Conservation (phyloP, 2,329 filamentous ascomycete genomes). For the Phaeosphaeriaceae sp. region DNA sequence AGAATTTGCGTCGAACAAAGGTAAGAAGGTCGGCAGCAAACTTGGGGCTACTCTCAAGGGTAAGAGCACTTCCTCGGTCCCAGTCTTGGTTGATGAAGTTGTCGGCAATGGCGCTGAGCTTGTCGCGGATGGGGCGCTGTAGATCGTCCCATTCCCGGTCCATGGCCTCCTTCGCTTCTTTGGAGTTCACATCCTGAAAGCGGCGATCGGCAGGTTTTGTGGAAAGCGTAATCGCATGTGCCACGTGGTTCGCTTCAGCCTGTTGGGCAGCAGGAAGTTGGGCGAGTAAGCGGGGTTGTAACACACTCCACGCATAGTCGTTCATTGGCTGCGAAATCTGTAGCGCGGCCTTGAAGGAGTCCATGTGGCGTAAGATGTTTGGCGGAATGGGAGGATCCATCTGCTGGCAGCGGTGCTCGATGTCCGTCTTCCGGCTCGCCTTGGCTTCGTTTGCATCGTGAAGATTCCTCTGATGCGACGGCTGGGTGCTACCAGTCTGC, state of each 20-base stretch:
- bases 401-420: conserved; percentile 71
- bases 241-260: conserved; percentile 59
- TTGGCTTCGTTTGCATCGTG: conserved; percentile 71
- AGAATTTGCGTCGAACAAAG: conserved; percentile 72
- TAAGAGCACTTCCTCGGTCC: conserved; percentile 68
- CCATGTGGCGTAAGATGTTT: conserved; percentile 70
- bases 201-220: conserved; percentile 56
- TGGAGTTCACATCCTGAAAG: conserved; percentile 56
- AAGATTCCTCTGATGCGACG: conserved; percentile 59
- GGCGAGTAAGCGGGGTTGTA: conserved; percentile 71
- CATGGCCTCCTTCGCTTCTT: conserved; percentile 64
- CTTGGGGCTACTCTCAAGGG: conserved; percentile 67
- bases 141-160: conserved; percentile 75
- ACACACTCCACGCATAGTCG: conserved; percentile 72
- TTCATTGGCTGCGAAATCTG: conserved; percentile 72
- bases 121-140: conserved; percentile 71
- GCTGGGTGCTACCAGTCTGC: conserved; percentile 29
- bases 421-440: conserved; percentile 69
- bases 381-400: conserved; percentile 71
- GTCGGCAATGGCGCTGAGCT: conserved; percentile 71
- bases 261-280: conserved; percentile 71
- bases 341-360: conserved; percentile 76
- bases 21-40: conserved; percentile 77
- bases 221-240: conserved; percentile 53
- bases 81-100: conserved; percentile 72